Conservation (phyloP, 352 stramenopile species). For the Achlya hypogyna region DNA sequence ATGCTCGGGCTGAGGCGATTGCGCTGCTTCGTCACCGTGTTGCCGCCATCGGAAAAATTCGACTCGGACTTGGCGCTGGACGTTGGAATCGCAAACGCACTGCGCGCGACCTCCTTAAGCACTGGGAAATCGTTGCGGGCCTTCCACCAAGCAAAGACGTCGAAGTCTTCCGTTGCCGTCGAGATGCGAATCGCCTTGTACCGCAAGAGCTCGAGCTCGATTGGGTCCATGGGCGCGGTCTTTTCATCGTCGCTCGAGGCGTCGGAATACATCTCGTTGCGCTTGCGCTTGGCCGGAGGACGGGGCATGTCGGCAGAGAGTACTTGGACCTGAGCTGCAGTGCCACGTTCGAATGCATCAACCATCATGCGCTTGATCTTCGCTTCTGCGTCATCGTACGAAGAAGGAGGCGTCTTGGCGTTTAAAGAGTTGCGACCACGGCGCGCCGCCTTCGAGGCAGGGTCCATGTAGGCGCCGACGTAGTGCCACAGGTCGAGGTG, state of each 20-base stretch:
- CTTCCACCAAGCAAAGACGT: background rate
- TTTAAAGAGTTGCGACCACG: too few species aligned
- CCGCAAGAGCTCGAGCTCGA: background rate
- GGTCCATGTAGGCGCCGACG: too few species aligned
- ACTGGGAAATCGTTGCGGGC: background rate
- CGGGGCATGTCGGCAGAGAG: too few species aligned
- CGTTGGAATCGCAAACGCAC: background rate
- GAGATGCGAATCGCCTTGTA: background rate
- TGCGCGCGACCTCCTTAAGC: background rate
- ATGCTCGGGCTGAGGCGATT: background rate
- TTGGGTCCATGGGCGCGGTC: background rate
- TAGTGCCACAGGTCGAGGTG: too few species aligned
- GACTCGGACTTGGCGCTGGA: background rate
- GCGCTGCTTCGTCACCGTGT: background rate
- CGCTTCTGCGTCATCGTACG: too few species aligned
- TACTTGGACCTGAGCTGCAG: too few species aligned
- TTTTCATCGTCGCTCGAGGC: background rate
- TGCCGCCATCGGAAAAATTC: background rate
- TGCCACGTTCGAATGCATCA: too few species aligned
- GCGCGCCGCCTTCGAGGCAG: too few species aligned
- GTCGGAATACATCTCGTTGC: background rate
- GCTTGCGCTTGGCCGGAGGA: too few species aligned
- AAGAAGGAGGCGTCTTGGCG: too few species aligned
- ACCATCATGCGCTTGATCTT: too few species aligned
- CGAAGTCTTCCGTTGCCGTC: background rate